Base-by-base conservation (phyloP, 306 rosid genomes). In the Benincasa hispida region DNA sequence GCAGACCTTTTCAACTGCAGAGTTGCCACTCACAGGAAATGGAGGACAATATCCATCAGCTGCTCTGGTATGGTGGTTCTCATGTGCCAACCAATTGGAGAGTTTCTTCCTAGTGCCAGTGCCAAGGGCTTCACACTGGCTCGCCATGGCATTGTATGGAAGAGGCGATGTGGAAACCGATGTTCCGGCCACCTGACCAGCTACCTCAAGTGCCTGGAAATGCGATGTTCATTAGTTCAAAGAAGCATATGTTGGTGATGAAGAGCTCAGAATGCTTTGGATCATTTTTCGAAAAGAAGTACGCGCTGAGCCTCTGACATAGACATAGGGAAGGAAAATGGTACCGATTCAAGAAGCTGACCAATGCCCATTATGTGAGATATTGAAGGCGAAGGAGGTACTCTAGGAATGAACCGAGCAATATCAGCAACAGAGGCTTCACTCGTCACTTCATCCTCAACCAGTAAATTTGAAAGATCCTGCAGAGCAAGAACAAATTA, bases 81-180 rank as follows among this genome's bases (percentile, higher is more conserved):
- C 98, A 57, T 83, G 86, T 76, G 97, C 88, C 79, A 95, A 84
- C 99, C 99, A 95, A 77, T 84, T 92, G 34, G 96, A 89, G 67
- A 95, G 93, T 76, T 88, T 95, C 83, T 89, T 92, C 81, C 99
- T 85, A 58, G 96, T 85, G 81, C 92, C 91, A 17, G 96, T 89
- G 70, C 99, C 99, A 3, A 95, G 91, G 19, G 93, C 87, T 82
- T 95, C 99, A 35, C 98, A 95, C 82, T 92, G 99, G 88, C 90
- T 87, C n/a, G 97, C 89, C 93, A 95, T 92, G 84, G 96, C 48
- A 48, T 89, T 87, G 89, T 87, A 95, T n/a, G 99, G 96, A 18
- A 95, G 96, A 21, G 98, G 97, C 1, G 96, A 90, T 45, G 91
- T 85, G 47, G 98, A 90, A 68, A 95, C 81, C 0, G 88, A 68